Evolutionary conservation across 345 rosid genomes (phyloP), one percentile per base, ranked within the genome.

Genomic region (Psidium guajava): DNA sequence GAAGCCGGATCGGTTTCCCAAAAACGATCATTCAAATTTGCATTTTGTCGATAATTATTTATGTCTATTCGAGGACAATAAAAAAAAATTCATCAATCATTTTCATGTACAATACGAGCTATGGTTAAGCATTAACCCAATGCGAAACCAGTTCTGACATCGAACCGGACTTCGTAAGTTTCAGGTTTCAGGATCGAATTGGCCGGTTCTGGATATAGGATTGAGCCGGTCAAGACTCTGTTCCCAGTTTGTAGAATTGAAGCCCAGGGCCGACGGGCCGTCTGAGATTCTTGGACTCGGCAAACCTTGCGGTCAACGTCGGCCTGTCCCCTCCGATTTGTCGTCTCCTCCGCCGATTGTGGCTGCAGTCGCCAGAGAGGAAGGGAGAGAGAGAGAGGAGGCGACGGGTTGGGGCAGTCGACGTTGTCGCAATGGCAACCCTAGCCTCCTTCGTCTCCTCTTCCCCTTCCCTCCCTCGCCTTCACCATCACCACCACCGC

Each of bases 351-450:
- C 77, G 77, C 6, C 24, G 47, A 21, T 32, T 36, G 80, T 69
- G 47, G 80, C 80, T 36, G 47, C 80, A 4, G 80, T 83, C 85
- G 73, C 27, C 40, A 59, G 27, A 55, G 85, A 84, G 86, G 75
- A 69, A 57, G 77, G 14, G 85, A 28, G 59, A 86, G 84, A 28
- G 81, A 28, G 73, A 8, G 75, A 36, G 54, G 20, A 61, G 42
- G 84, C 44, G 64, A 77, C 83, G 54, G 86, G 61, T 85, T 61
- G 87, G 54, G 85, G 36, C 57, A 52, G 85, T 83, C 18, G 86
- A 50, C 82, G 89, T 83, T 83, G 89, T 73, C 21, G 84, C 57
- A 36, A 90, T 88, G 93, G 91, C 91, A 83, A 50, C 89, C 86
- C 83, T 88, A 36, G 82, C 87, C 90, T 87, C 89, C 84, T 74